Evolutionary conservation across 1,284 basidiomycete species (phyloP), one percentile per base, ranked within the genome.

Genomic region (Takashimella tepidaria): DNA sequence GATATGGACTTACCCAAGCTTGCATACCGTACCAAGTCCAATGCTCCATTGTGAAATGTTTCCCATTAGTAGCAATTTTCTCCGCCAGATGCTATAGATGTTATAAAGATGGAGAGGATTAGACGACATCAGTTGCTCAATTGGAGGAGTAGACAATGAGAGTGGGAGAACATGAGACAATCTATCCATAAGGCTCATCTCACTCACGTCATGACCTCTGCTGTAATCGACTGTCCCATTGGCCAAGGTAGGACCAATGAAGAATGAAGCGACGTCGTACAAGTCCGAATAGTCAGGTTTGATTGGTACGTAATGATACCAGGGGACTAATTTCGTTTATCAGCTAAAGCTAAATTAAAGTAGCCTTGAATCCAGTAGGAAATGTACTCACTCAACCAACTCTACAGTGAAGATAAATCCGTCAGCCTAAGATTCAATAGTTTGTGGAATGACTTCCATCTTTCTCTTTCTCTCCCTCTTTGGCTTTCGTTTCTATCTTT

Each of bases 21-120:
- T 77, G 74, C 74, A 78, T 75, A 51, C 76, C 73, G 26, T 72
- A 69, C 70, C 68, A 73, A 44, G 75, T 63, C 76, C 77, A 79
- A 56, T 77, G 69, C 20, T 73, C 60, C 22, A 67, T 56, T 1
- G 76, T 74, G 60, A 77, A 79, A 41, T 68, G 55, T 42, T 71
- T 69, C 2, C 77, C 78, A 2, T 74, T 69, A 23, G 67, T 63
- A 5, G 74, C 78, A 20, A 80, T 79, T 57, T 72, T 67, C 54
- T 72, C 60, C 1, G 77, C 78, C n/a, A 78, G 57, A n/a, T 71
- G 64, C 67, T 69, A 47, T 44, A 37, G n/a, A n/a, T n/a, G n/a
- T n/a, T n/a, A n/a, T n/a, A n/a, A n/a, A n/a, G n/a, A n/a, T n/a
- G n/a, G n/a, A n/a, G n/a, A n/a, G n/a, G n/a, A n/a, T n/a, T n/a